Conservation (phyloP, 192 early-diverging fungal species). For the Oehlia diaphana region DNA sequence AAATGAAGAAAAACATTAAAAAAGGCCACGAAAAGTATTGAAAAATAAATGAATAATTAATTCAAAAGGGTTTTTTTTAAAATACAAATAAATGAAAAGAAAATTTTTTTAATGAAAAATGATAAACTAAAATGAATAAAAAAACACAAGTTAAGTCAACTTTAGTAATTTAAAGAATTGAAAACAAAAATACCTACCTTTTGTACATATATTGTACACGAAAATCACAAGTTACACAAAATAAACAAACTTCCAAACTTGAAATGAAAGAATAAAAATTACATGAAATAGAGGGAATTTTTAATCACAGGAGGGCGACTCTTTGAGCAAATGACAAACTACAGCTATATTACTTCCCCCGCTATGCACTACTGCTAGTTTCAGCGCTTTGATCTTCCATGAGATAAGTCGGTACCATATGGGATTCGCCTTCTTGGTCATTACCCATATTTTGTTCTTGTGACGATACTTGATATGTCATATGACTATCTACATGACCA, state of each 20-base stretch:
- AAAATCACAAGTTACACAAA: neutral
- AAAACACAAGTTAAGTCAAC: neutral
- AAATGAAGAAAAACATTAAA: neutral
- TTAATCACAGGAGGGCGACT: neutral
- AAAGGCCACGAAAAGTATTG: neutral
- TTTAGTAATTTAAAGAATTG: neutral
- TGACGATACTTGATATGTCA: constrained; percentile 6
- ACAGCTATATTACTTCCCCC: neutral
- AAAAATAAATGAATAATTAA: neutral
- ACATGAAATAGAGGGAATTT: too few species aligned
- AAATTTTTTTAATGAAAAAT: neutral
- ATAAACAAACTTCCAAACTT: neutral
- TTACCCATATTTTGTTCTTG: neutral
- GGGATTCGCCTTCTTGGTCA: neutral
- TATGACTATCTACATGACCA: neutral
- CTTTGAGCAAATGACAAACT: neutral
- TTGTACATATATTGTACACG: neutral
- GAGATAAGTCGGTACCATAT: neutral
- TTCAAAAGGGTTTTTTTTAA: neutral
- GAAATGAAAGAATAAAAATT: neutral
- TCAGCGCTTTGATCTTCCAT: constrained; percentile 7
- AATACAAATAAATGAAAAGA: neutral
- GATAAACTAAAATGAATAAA: neutral
- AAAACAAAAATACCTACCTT: neutral
- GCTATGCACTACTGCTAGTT: constrained; percentile 2